Conservation (phyloP, 257 asterid species). For the Jasminum sambac region DNA sequence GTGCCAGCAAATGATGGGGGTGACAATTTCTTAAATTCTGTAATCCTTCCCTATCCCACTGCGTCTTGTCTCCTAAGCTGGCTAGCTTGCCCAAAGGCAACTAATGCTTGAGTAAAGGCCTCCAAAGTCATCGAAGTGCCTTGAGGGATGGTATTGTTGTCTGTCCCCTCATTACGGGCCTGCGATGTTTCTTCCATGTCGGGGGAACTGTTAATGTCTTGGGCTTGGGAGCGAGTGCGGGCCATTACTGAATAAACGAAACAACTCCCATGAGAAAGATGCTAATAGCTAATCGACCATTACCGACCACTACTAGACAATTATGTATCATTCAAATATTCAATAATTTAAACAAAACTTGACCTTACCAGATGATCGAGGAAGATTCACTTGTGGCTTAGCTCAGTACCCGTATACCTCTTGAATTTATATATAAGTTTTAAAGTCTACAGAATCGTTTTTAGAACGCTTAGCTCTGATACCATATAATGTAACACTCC, state of each 20-base stretch:
- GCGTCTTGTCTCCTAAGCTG: rapidly evolving
- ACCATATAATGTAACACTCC: too few relatives aligned
- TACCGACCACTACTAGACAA: too few relatives aligned
- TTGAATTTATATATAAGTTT: too few relatives aligned
- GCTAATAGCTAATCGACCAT: too few relatives aligned
- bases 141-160: too few relatives aligned
- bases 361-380: not conserved
- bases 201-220: not conserved
- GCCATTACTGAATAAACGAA: not conserved
- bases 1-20: not conserved
- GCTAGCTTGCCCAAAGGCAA: too few relatives aligned
- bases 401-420: not conserved
- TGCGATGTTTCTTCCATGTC: too few relatives aligned
- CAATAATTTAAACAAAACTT: too few relatives aligned
- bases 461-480: too few relatives aligned
- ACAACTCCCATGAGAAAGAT: too few relatives aligned
- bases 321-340: not conserved
- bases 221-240: not conserved
- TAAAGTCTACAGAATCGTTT: too few relatives aligned
- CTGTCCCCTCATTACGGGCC: too few relatives aligned
- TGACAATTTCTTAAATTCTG: not conserved
- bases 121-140: not conserved
- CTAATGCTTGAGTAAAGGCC: not conserved
- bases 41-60: not conserved
- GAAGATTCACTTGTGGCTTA: not conserved